Evolutionary conservation across 768 basidiomycete species (phyloP).

Genomic region (Podaxis mareebaensis): DNA sequence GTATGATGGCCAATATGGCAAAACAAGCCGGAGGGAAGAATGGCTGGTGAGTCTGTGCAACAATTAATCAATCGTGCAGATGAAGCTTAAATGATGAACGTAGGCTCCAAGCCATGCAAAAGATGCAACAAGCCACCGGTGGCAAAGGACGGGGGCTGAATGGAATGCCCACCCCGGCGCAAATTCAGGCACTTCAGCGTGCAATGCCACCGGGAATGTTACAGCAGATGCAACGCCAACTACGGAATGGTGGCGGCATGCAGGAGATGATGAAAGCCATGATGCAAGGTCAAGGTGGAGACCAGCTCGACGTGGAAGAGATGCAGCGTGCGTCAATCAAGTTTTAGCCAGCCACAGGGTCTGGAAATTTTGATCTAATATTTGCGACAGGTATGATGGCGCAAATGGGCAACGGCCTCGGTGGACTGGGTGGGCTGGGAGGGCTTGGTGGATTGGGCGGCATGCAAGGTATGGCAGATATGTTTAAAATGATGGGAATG

Average conservation of each 20-base stretch:
- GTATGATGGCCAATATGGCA: slow-evolving; percentile 99
- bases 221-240: slow-evolving; percentile 86
- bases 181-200: slow-evolving; percentile 95
- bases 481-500: slow-evolving; percentile 91
- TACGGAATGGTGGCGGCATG: slow-evolving; percentile 84
- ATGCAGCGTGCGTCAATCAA: slow-evolving; percentile 73
- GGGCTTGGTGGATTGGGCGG: slow-evolving; percentile 56
- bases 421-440: slow-evolving; percentile 57
- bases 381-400: slow-evolving; percentile 76
- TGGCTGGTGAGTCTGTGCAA: slow-evolving; percentile 62
- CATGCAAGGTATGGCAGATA: slow-evolving; percentile 71
- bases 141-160: slow-evolving; percentile 85
- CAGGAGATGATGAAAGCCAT: slow-evolving; percentile 98
- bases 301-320: slow-evolving; percentile 90
- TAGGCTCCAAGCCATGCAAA: slow-evolving; percentile 87
- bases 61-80: neutral
- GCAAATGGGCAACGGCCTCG: slow-evolving; percentile 75
- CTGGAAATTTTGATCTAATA: slow-evolving; percentile 6
- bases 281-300: slow-evolving; percentile 94
- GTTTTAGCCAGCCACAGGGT: neutral
- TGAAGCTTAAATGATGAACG: neutral
- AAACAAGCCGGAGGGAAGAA: slow-evolving; percentile 98
- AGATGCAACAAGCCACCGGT: slow-evolving; percentile 85
- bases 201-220: slow-evolving; percentile 95
- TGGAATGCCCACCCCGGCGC: slow-evolving; percentile 89